A percentile compares a stretch with the other conserved stretches of the same genome.
Evolutionary conservation across 2,329 filamentous ascomycete species (phyloP).

Genomic region (Epichloe coenophiala): DNA sequence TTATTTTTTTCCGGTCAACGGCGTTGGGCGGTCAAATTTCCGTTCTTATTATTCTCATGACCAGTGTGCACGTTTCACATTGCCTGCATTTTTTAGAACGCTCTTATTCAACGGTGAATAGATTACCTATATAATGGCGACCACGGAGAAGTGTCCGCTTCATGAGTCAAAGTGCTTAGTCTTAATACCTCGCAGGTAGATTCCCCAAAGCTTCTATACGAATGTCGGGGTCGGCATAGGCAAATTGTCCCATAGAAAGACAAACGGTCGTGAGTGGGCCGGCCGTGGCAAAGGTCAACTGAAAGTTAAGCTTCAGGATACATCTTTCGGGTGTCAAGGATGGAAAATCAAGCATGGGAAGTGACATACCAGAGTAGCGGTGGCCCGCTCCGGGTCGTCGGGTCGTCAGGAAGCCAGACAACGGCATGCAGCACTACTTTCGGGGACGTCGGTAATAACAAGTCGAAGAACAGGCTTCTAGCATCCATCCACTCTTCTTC

Average conservation of each 20-base stretch:
- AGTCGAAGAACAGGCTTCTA: neutral
- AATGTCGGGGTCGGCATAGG: neutral
- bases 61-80: neutral
- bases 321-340: neutral
- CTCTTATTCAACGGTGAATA: neutral
- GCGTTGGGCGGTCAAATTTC: conserved; percentile 1
- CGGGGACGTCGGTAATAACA: neutral
- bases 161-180: neutral
- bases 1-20: neutral
- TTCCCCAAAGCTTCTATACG: too few relatives aligned
- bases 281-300: neutral
- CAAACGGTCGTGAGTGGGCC: neutral
- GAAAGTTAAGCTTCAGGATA: neutral
- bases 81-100: neutral
- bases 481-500: neutral
- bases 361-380: neutral
- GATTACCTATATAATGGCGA: neutral
- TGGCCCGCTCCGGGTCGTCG: neutral
- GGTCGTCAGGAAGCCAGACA: neutral
- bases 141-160: neutral
- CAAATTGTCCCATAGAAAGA: neutral
- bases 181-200: neutral
- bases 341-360: neutral
- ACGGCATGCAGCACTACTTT: neutral
- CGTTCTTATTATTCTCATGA: neutral